Conservation (phyloP, 208 protist species). For the Trypanosoma scelopori region DNA sequence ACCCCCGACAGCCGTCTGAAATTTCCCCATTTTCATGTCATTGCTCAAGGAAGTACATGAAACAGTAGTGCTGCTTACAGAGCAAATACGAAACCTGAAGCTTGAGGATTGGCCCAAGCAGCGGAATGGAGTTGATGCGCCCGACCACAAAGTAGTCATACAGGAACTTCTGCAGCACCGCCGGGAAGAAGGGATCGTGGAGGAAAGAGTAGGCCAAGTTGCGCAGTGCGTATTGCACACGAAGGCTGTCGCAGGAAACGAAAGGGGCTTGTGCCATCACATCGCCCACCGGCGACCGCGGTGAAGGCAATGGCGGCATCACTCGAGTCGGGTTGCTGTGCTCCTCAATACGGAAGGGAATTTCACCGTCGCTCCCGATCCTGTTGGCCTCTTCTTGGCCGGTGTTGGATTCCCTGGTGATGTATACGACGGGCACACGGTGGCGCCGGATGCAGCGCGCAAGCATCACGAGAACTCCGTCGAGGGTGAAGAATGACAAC, state of each 20-base stretch:
- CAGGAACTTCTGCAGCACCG: constrained; percentile 65
- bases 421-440: constrained; percentile 78
- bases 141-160: constrained; percentile 64
- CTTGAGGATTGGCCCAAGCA: constrained; percentile 56
- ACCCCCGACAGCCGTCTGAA: neutral
- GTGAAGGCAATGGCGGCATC: constrained; percentile 4
- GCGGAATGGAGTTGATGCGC: constrained; percentile 70
- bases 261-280: constrained; percentile 25
- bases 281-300: constrained; percentile 13
- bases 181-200: constrained; percentile 82
- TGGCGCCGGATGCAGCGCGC: constrained; percentile 52
- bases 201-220: constrained; percentile 55
- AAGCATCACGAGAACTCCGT: constrained; percentile 47
- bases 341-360: constrained; percentile 7
- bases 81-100: constrained; percentile 75
- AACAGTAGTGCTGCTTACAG: constrained; percentile 84
- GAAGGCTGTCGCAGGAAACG: constrained; percentile 63
- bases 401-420: constrained; percentile 29
- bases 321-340: neutral
- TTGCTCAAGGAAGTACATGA: constrained; percentile 77
- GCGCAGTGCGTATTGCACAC: constrained; percentile 63
- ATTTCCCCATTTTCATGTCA: constrained; percentile 20
- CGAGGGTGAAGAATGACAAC: constrained; percentile 48
- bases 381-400: neutral
- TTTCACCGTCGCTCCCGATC: constrained; percentile 8